These are phyloP conservation scores for Crataegus laevigata DNA, from an alignment of 306 rosid genomes.

Conservation along the genomic window DNA sequence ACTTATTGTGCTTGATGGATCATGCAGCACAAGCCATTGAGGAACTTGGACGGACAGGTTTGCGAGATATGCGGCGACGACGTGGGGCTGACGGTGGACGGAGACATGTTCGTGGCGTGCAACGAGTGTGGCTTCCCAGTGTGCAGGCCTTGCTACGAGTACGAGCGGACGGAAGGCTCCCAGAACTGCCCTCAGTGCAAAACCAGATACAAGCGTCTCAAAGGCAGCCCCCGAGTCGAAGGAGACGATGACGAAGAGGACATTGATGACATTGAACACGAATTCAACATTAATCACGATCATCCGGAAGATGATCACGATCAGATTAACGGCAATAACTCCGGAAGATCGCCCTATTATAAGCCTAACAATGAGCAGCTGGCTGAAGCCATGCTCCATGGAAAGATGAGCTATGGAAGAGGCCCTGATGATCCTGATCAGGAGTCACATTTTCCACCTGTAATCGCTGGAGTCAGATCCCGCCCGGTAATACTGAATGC, in stretches of 20 bases:
- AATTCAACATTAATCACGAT: slow-evolving; percentile 47
- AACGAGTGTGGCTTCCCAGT: slow-evolving; percentile 95
- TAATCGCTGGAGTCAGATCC: slow-evolving; percentile 30
- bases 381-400: slow-evolving; percentile 89
- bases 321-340: neutral
- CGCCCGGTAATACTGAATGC: slow-evolving; percentile 15
- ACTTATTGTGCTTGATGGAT: neutral
- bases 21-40: slow-evolving; percentile 86
- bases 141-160: slow-evolving; percentile 93
- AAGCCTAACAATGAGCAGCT: slow-evolving; percentile 37
- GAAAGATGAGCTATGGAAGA: slow-evolving; percentile 61
- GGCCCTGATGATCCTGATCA: slow-evolving; percentile 48
- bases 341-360: neutral
- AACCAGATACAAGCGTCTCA: slow-evolving; percentile 88
- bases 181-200: slow-evolving; percentile 94
- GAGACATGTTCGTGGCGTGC: slow-evolving; percentile 92
- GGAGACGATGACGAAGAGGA: slow-evolving; percentile 98
- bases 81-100: slow-evolving; percentile 82
- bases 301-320: slow-evolving; percentile 29
- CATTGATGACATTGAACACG: slow-evolving; percentile 89
- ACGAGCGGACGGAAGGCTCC: slow-evolving; percentile 86
- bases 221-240: slow-evolving; percentile 91
- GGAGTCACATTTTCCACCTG: slow-evolving; percentile 43
- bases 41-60: slow-evolving; percentile 90
- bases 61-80: slow-evolving; percentile 97